A percentile compares a stretch with the other conserved stretches of the same genome.
Evolutionary conservation across 2,329 filamentous ascomycete genomes (phyloP).

Genomic region (Epichloe gansuensis): DNA sequence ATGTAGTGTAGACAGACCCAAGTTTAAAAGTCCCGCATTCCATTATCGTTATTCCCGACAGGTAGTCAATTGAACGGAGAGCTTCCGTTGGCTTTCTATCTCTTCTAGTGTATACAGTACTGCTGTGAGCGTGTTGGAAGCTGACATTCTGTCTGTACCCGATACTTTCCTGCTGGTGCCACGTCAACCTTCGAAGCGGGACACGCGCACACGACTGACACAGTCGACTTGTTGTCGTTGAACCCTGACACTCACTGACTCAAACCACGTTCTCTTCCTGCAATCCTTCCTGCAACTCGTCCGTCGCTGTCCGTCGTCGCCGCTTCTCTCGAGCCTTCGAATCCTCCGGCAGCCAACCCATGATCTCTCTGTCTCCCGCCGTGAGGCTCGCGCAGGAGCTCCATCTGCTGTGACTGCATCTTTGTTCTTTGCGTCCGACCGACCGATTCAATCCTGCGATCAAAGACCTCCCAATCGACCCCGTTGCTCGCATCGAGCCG

Average conservation of each 20-base stretch:
- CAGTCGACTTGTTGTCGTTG: not conserved
- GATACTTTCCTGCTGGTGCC: not conserved
- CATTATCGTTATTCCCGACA: no score
- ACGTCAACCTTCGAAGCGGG: no score
- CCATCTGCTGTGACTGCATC: not conserved
- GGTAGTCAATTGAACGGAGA: not conserved
- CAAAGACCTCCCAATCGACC: not conserved
- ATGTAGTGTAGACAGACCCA: no score
- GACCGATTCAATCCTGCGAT: not conserved
- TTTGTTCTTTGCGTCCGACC: not conserved
- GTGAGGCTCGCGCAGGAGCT: conserved; percentile 14
- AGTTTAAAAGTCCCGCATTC: no score
- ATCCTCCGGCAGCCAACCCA: conserved; percentile 5
- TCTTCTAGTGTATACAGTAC: not conserved
- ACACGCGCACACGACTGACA: no score
- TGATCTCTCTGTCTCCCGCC: conserved; percentile 12
- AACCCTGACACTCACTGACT: not conserved
- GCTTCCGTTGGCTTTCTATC: not conserved
- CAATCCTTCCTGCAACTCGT: no score
- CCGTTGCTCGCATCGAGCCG: not conserved
- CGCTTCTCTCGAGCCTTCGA: not conserved
- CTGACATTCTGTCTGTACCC: not conserved
- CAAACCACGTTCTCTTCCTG: not conserved
- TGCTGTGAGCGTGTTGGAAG: not conserved
- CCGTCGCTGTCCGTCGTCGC: no score